Evolutionary conservation across 2,329 filamentous ascomycete species (phyloP), one percentile per base, ranked within the genome.

Genomic region (Cytospora mali): DNA sequence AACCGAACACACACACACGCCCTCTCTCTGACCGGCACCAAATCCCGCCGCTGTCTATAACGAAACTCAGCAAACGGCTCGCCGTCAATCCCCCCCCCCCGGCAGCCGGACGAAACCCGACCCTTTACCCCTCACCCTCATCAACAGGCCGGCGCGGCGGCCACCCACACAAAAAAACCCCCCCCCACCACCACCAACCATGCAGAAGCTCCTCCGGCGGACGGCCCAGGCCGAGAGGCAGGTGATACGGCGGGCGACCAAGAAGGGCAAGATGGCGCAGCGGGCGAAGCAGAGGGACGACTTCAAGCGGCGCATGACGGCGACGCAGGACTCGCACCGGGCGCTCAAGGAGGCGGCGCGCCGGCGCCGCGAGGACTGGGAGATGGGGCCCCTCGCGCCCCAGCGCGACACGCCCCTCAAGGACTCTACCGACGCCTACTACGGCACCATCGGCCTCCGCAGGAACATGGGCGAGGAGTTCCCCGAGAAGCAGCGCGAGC

Each of bases 361-460:
- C 50, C 58, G 57, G 42, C 84, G 90, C 58, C 84, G 82, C 65
- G 90, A 96, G 73, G 88, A 94, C 74, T 96, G 90, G 86, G 80
- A 89, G 66, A 76, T 92, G 67, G 94, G 93, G 0, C 84, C 90
- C 10, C 73, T 97, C 67, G 89, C 92, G 3, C 93, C 93, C 2
- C 89, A 88, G 72, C 84, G 88, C 69, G 89, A 95, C 75, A 78
- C 88, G 46, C 90, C 89, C 64, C 78, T 80, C 0, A 69, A 76
- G 51, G 81, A 83, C 54, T 80, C 76, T 28, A 89, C 87, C 71
- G 92, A 88, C 66, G 81, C 89, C 65, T 73, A 68, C 69, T 75
- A 72, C 72, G 70, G 64, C 70, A 66, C 73, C 61, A 70, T 72
- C 64, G 62, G 65, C 31, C 16, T 62, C 52, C 48, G 64, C 54